Base-by-base conservation (phyloP, 371 early-diverging fungal species). In the Capillidium heterosporum region DNA sequence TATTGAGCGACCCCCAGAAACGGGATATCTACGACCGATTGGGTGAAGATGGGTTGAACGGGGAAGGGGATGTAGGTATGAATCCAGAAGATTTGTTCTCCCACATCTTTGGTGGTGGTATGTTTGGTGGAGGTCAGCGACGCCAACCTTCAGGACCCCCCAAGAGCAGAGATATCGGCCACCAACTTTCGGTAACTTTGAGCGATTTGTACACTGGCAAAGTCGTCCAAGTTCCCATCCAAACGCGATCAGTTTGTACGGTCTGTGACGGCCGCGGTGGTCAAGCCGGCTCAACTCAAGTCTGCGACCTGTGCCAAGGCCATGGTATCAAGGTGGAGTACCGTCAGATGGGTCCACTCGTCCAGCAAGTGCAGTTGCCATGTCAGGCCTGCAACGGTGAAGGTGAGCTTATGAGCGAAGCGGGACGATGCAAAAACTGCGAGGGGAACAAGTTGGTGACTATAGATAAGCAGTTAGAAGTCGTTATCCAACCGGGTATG, bases 331-430 rank as follows among this genome's bases (percentile, higher is more conserved):
- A 80, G 63, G 67, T 92, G 23, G 80, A 82, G 32, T 77, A 91
- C 64, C 76, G 94, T 46, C 94, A 94, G 70, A 75, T 98, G 59
- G 98, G 95, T 39, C 93, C 95, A 56, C 85, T 97, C 80, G 79
- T 86, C 39, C 98, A 98, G 75, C 95, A 95, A 73, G 88, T 95
- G 82, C 91, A 93, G 70, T 78, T 79, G 63, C 67, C 75, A 21
- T 82, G 82, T 68, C 66, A 64, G 26, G 71, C 74, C 54, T 85
- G 82, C 66, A 62, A 78, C 56, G 85, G 85, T 48, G 73, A 79
- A 58, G 88, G 91, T 17, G 74, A 83, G 56, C 69, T 76, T 28
- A 77, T 84, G 60, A 68, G 67, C 21, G 80, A 78, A 42, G 87
- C 87, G 71, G 87, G 90, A 65, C 68, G 78, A 51, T 93, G 94